A percentile compares a stretch with the other conserved stretches of the same genome.
Evolutionary conservation across 768 basidiomycete species (phyloP).

Genomic region (Tulasnella calospora): DNA sequence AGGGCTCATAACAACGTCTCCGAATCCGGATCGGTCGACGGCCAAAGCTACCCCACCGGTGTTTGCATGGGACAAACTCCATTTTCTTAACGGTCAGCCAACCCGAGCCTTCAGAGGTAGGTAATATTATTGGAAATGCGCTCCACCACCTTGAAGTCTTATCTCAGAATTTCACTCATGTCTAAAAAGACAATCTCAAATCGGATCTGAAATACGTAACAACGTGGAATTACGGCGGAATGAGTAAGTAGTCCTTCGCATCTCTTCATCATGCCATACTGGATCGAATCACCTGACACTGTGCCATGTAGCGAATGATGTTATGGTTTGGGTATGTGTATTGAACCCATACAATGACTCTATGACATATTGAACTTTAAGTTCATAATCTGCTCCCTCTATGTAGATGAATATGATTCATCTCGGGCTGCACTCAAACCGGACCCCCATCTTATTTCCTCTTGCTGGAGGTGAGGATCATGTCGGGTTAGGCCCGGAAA

Average conservation of each 20-base stretch:
- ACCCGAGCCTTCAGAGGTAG: background rate
- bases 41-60: too few relatives aligned
- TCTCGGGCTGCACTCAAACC: conserved; percentile 50
- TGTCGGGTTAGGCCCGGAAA: conserved; percentile 31
- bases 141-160: background rate
- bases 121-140: background rate
- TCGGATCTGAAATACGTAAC: conserved; percentile 11
- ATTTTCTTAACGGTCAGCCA: too few relatives aligned
- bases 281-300: background rate
- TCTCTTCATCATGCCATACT: background rate
- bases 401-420: conserved; percentile 45
- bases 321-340: background rate
- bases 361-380: too few relatives aligned
- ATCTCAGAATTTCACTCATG: background rate
- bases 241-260: conserved; percentile 11
- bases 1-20: too few relatives aligned
- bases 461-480: conserved; percentile 43
- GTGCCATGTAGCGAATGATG: background rate
- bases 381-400: background rate
- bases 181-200: conserved; percentile 9
- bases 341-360: too few relatives aligned
- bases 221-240: conserved; percentile 1
- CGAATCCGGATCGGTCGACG: too few relatives aligned
- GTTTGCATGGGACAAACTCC: too few relatives aligned
- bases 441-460: conserved; percentile 54